phyloP scores from a whole-genome alignment of 495 filamentous ascomycete genomes.

The Neurospora hispaniola region DNA sequence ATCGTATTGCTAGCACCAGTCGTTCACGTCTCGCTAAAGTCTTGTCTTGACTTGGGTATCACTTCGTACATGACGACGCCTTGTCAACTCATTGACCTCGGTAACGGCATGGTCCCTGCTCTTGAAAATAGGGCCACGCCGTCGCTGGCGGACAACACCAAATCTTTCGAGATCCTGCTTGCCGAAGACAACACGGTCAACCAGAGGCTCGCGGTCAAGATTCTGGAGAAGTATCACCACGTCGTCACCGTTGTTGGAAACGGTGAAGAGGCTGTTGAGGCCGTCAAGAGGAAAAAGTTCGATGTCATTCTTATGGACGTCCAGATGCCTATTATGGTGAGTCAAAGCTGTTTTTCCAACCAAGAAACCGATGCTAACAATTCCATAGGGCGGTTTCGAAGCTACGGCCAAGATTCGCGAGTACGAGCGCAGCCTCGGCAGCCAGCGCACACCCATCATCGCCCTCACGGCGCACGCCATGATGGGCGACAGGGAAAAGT shows the following conservation, averaged over 20 bases:
- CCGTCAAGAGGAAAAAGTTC: slow-evolving; percentile 79
- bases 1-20: slow-evolving; percentile 87
- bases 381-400: slow-evolving; percentile 77
- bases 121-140: slow-evolving; percentile 89
- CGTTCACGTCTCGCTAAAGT: slow-evolving; percentile 88
- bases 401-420: slow-evolving; percentile 95
- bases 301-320: slow-evolving; percentile 99
- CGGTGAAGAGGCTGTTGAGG: slow-evolving; percentile 82
- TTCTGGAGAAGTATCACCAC: slow-evolving; percentile 96
- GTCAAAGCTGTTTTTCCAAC: slow-evolving; percentile 12
- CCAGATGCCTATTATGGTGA: slow-evolving; percentile 97
- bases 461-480: slow-evolving; percentile 97
- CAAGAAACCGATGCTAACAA: slow-evolving; percentile 18
- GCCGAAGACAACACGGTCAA: slow-evolving; percentile 98
- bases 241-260: slow-evolving; percentile 94
- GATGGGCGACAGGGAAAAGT: slow-evolving; percentile 97
- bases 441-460: slow-evolving; percentile 86
- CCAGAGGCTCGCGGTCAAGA: slow-evolving; percentile 91
- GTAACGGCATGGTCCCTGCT: slow-evolving; percentile 97
- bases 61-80: slow-evolving; percentile 99
- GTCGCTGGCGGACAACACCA: slow-evolving; percentile 84
- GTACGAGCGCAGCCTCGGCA: slow-evolving; percentile 68
- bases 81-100: slow-evolving; percentile 88
- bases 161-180: slow-evolving; percentile 90
- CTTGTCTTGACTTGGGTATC: slow-evolving; percentile 90